These are phyloP conservation scores for Pseudevernia furfuracea DNA, from an alignment of 495 filamentous ascomycete species.

Conservation along the genomic window DNA sequence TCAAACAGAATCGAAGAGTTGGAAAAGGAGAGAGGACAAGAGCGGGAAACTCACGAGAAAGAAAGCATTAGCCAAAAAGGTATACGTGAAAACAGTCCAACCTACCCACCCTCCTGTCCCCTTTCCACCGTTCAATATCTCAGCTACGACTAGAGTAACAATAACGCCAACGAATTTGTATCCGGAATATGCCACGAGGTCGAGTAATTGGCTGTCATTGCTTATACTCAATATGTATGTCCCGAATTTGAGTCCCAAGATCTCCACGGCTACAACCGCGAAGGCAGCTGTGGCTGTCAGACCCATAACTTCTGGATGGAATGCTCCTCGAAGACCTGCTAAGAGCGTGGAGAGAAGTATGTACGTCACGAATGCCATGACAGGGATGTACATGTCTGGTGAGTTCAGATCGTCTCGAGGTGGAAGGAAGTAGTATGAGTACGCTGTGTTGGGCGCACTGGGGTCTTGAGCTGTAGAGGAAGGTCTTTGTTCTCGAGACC, in stretches of 20 bases:
- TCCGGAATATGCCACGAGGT: constrained; percentile 89
- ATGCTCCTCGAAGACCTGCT: constrained; percentile 83
- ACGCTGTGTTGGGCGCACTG: constrained; percentile 56
- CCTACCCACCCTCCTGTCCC: constrained; percentile 80
- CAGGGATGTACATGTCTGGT: constrained; percentile 97
- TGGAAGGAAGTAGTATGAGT: constrained; percentile 79
- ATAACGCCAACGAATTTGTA: constrained; percentile 99
- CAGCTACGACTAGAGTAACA: constrained; percentile 67
- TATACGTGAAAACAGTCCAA: constrained; percentile 84
- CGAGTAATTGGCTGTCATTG: constrained; percentile 78
- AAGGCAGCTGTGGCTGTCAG: constrained; percentile 78
- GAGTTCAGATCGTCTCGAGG: constrained; percentile 97
- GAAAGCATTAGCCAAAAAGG: constrained; percentile 87
- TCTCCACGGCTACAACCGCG: constrained; percentile 75
- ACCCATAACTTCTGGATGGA: constrained; percentile 88
- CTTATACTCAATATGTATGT: constrained; percentile 89
- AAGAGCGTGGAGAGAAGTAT: constrained; percentile 85
- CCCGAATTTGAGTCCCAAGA: constrained; percentile 80
- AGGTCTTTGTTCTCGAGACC: constrained; percentile 69
- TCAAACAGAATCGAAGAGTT: background rate
- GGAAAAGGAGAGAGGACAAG: background rate
- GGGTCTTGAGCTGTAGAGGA: constrained; percentile 36
- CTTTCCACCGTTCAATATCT: constrained; percentile 64
- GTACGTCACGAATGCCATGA: constrained; percentile 85
- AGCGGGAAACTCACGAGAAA: constrained; percentile 47